Conservation (phyloP, 192 early-diverging fungal genomes). For the Backusella tarrabulga region DNA sequence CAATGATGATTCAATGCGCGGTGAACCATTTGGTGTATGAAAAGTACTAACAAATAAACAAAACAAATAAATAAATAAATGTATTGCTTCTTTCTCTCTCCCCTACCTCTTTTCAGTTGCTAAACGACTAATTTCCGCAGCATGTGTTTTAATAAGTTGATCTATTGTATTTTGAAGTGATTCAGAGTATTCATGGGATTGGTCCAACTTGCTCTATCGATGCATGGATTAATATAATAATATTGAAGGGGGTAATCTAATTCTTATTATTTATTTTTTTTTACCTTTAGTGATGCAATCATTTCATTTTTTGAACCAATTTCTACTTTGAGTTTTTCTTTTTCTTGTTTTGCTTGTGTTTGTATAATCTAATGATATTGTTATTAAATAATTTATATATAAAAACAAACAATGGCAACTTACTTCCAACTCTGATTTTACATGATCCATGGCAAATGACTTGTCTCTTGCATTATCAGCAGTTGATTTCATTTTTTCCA, state of each 20-base stretch:
- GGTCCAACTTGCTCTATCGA: background rate
- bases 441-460: conserved; percentile 10
- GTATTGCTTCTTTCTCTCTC: background rate
- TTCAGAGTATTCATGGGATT: conserved; percentile 15
- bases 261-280: background rate
- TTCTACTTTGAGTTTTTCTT: background rate
- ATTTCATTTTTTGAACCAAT: background rate
- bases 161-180: conserved; percentile 18
- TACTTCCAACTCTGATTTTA: conserved; percentile 16
- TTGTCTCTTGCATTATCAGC: conserved; percentile 30
- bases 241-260: background rate
- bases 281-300: conserved; percentile 4
- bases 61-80: background rate
- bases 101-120: conserved; percentile 7
- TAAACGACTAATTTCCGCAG: conserved; percentile 9
- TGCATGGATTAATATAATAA: background rate
- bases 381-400: background rate
- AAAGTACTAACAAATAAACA: background rate
- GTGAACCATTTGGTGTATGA: conserved; percentile 27
- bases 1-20: background rate
- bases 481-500: conserved; percentile 32
- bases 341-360: background rate
- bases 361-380: background rate
- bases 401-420: background rate
- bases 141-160: conserved; percentile 17